These are phyloP conservation scores for Trypanosoma grayi DNA, from an alignment of 208 protist genomes.

Conservation along the genomic window DNA sequence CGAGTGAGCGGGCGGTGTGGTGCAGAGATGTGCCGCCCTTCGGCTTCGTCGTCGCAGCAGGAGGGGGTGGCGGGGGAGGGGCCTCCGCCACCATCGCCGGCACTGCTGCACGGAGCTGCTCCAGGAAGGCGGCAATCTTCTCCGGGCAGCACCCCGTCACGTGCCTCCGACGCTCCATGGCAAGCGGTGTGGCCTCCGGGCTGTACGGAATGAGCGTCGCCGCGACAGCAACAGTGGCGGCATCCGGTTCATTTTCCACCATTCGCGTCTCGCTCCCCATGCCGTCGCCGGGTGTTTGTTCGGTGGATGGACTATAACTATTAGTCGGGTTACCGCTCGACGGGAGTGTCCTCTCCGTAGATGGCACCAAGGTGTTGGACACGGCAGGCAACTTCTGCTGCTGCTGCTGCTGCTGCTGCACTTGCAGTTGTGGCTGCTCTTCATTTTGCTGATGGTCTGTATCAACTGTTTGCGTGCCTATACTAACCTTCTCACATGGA, in stretches of 20 bases:
- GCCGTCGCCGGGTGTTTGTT: not conserved
- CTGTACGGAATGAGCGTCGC: constrained; percentile 39
- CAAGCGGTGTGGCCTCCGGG: constrained; percentile 23
- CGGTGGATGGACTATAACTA: not conserved
- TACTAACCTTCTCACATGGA: not conserved
- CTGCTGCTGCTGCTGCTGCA: not conserved
- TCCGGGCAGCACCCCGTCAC: constrained; percentile 31
- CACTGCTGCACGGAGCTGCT: constrained; percentile 1
- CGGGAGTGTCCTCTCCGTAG: no score
- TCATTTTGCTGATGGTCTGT: not conserved
- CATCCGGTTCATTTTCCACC: no score
- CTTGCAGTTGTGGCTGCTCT: not conserved
- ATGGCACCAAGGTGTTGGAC: no score
- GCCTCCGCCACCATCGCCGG: not conserved
- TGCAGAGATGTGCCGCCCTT: constrained; percentile 2
- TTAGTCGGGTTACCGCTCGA: not conserved
- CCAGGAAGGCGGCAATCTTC: constrained; percentile 38
- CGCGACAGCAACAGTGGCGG: not conserved
- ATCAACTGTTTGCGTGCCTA: constrained; percentile 7
- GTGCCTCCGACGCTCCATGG: constrained; percentile 39
- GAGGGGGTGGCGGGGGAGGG: not conserved
- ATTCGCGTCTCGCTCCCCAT: not conserved
- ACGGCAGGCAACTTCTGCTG: not conserved
- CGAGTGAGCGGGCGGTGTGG: constrained; percentile 31
- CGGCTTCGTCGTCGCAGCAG: not conserved